Evolutionary conservation across 2,329 filamentous ascomycete species (phyloP).

Genomic region (Pyrenochaeta sp.): DNA sequence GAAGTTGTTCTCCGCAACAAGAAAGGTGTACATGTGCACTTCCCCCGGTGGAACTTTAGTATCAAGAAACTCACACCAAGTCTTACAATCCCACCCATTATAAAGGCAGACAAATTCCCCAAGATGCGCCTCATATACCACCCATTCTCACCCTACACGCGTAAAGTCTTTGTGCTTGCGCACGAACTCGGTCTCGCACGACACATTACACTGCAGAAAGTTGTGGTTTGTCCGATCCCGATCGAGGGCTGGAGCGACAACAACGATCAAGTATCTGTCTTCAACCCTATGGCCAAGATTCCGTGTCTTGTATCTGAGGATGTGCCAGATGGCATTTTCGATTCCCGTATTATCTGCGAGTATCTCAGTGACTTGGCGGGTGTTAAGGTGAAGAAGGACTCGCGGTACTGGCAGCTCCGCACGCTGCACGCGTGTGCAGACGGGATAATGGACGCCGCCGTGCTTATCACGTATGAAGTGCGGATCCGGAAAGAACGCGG

Average conservation of each 20-base stretch:
- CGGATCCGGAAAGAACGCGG: conserved; percentile 33
- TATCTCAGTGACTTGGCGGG: conserved; percentile 27
- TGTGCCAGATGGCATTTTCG: conserved; percentile 37
- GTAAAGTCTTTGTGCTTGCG: conserved; percentile 41
- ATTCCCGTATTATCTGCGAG: conserved; percentile 41
- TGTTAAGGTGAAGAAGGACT: conserved; percentile 17
- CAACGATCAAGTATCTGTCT: conserved; percentile 33
- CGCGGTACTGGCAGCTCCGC: conserved; percentile 29
- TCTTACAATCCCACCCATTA: neutral
- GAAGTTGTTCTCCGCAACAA: conserved; percentile 40
- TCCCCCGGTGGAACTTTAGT: conserved; percentile 51
- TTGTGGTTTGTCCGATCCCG: conserved; percentile 38
- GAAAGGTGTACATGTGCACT: conserved; percentile 43
- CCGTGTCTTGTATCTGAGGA: conserved; percentile 36
- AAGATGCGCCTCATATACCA: conserved; percentile 45
- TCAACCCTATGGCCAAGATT: conserved; percentile 44
- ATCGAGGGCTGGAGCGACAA: conserved; percentile 43
- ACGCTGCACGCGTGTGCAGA: conserved; percentile 38
- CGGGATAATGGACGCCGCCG: conserved; percentile 40
- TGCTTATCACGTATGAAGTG: conserved; percentile 38
- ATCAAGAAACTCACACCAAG: conserved; percentile 23
- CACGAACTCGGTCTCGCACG: conserved; percentile 34
- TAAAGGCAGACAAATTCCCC: conserved; percentile 10
- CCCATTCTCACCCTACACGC: conserved; percentile 32
- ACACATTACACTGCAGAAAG: conserved; percentile 38